Percentiles rank a stretch among this genome's conserved stretches.
phyloP scores from a whole-genome alignment of 768 basidiomycete genomes.

The Amanita fuliginea region DNA sequence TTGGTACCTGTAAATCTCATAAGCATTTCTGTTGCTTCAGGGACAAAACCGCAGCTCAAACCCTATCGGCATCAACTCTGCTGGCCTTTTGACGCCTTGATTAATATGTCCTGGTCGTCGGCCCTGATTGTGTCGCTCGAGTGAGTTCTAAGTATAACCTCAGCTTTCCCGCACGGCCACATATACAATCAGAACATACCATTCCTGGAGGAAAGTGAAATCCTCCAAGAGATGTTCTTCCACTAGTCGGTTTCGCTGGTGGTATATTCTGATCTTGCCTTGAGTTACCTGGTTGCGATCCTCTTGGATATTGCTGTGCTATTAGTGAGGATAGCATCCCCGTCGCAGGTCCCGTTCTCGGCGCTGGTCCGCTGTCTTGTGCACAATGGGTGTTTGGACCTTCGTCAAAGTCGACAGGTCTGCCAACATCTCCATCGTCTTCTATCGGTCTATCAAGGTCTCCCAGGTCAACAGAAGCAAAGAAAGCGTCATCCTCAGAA shows the following conservation, averaged over 20 bases:
- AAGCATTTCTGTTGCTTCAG: not conserved
- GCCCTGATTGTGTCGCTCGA: slow-evolving; percentile 6
- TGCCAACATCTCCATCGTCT: slow-evolving; percentile 17
- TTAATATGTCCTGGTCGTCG: not conserved
- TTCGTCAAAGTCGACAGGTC: slow-evolving; percentile 35
- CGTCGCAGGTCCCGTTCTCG: slow-evolving; percentile 6
- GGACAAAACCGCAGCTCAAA: not conserved
- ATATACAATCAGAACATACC: slow-evolving; percentile 17
- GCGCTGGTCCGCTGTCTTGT: not conserved
- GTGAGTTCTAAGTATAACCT: slow-evolving; percentile 10
- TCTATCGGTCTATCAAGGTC: slow-evolving; percentile 36
- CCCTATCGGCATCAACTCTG: slow-evolving; percentile 17
- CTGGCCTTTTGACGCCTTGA: slow-evolving; percentile 22
- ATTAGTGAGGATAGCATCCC: not conserved
- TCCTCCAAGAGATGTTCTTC: slow-evolving; percentile 28
- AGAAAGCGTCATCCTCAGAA: slow-evolving; percentile 60
- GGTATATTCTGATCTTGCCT: not conserved
- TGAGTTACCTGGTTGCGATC: not conserved
- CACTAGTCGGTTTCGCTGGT: slow-evolving; percentile 3
- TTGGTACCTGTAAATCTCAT: slow-evolving; percentile 12
- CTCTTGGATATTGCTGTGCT: not conserved
- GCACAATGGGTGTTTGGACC: slow-evolving; percentile 13
- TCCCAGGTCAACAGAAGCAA: slow-evolving; percentile 44
- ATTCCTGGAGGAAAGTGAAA: slow-evolving; percentile 38
- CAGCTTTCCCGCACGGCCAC: not conserved